These are phyloP conservation scores for Irpex sp. DNA, from an alignment of 1,284 basidiomycete genomes.

Conservation along the genomic window DNA sequence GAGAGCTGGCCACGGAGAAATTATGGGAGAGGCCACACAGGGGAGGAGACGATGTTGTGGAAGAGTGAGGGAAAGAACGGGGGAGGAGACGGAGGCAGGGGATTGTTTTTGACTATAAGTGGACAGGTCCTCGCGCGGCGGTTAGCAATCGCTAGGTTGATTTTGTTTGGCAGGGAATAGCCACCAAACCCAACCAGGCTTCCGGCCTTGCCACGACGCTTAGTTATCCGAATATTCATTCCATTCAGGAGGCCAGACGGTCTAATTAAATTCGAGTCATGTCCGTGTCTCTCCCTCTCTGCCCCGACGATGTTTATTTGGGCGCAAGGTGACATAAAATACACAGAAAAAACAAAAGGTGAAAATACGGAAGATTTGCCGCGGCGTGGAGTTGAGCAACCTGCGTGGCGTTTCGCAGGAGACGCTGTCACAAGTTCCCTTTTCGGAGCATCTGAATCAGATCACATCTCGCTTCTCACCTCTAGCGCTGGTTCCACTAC, in stretches of 20 bases:
- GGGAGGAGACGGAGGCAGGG: constrained; percentile 19
- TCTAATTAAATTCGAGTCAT: too few relatives aligned
- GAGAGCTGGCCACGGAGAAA: not conserved
- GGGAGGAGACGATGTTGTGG: constrained; percentile 12
- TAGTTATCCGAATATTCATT: not conserved
- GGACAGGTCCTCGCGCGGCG: constrained; percentile 9
- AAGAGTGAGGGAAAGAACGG: constrained; percentile 13
- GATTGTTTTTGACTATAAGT: constrained; percentile 10
- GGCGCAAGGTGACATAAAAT: not conserved
- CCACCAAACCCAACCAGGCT: constrained; percentile 9
- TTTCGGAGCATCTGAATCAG: constrained; percentile 8
- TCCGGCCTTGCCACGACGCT: constrained; percentile 6
- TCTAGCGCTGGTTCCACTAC: constrained; percentile 10
- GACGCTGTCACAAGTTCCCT: constrained; percentile 7
- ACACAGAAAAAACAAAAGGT: not conserved
- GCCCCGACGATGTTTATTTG: not conserved
- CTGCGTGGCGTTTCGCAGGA: constrained; percentile 9
- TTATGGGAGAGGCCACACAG: not conserved
- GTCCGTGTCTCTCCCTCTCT: too few relatives aligned
- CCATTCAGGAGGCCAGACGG: too few relatives aligned
- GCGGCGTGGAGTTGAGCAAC: constrained; percentile 8
- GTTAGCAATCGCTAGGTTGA: constrained; percentile 11
- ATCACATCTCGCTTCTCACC: constrained; percentile 4
- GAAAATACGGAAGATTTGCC: not conserved
- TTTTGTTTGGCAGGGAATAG: constrained; percentile 15